phyloP scores from a whole-genome alignment of 176 grass and related monocot genomes.

The Chrysopogon serrulatus region DNA sequence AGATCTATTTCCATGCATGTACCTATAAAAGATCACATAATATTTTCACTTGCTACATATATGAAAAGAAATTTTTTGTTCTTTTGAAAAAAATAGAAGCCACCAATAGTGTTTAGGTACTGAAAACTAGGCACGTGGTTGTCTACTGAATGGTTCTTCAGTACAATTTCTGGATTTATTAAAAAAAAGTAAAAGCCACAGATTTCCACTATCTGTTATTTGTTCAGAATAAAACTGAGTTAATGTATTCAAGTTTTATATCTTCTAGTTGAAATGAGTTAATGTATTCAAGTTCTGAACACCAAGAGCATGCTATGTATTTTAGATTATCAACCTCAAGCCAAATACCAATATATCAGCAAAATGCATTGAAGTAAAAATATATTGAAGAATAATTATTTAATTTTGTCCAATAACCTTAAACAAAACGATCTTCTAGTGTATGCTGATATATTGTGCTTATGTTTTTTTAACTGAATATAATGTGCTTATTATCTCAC shows the following conservation, averaged over 20 bases:
- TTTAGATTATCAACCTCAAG: background rate
- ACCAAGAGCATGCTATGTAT: background rate
- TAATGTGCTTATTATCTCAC: background rate
- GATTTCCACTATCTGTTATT: background rate
- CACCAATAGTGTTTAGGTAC: too few relatives aligned
- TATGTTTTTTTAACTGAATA: too few relatives aligned
- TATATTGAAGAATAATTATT: background rate
- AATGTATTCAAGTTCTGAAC: background rate
- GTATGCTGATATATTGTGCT: background rate
- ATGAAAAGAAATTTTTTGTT: background rate
- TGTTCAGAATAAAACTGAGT: background rate
- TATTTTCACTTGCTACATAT: background rate
- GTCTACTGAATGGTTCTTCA: too few relatives aligned
- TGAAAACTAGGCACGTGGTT: background rate
- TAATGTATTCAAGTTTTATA: background rate
- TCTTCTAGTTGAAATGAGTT: background rate
- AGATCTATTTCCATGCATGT: background rate
- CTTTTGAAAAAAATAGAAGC: background rate
- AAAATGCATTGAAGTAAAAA: background rate
- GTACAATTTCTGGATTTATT: background rate
- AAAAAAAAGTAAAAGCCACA: background rate
- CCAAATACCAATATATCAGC: background rate
- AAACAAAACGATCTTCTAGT: background rate
- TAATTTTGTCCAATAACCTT: background rate
- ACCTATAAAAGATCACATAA: background rate